Evolutionary conservation across 2,329 filamentous ascomycete genomes (phyloP).

Genomic region (Dothideomycetes sp.): DNA sequence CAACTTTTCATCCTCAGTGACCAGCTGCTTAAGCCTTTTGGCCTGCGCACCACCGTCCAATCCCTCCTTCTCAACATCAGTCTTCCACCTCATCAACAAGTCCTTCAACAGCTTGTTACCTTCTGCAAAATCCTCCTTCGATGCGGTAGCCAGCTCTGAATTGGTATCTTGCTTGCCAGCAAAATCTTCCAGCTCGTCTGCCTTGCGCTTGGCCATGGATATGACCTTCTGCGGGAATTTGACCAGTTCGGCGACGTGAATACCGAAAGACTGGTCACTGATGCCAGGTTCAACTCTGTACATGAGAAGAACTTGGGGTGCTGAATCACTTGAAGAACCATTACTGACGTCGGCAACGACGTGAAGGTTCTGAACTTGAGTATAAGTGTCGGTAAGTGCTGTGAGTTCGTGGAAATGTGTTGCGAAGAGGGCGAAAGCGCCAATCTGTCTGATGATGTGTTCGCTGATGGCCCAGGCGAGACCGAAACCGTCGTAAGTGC

Average conservation of each 20-base stretch:
- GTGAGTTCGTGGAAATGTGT: constrained; percentile 98
- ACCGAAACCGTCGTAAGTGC: constrained; percentile 96
- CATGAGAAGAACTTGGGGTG: constrained; percentile 72
- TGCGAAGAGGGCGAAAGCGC: constrained; percentile 88
- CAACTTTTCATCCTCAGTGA: constrained; percentile 60
- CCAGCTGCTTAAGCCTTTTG: constrained; percentile 64
- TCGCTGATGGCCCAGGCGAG: constrained; percentile 99
- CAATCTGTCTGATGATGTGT: constrained; percentile 91
- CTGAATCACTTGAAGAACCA: constrained; percentile 36
- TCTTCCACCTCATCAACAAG: constrained; percentile 77
- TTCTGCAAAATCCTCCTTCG: constrained; percentile 78
- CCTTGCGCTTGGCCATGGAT: constrained; percentile 98
- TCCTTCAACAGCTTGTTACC: constrained; percentile 79
- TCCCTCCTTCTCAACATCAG: constrained; percentile 49
- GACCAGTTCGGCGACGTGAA: constrained; percentile 94
- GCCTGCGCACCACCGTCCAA: constrained; percentile 50
- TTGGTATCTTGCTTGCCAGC: constrained; percentile 55
- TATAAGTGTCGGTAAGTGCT: constrained; percentile 74
- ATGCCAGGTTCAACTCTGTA: constrained; percentile 96
- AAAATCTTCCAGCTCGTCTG: constrained; percentile 96
- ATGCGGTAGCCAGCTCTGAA: constrained; percentile 48
- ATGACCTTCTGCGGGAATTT: constrained; percentile 95
- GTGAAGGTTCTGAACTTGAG: constrained; percentile 85
- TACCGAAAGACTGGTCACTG: constrained; percentile 95
- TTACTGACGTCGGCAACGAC: constrained; percentile 85